Conservation (phyloP, 2,329 filamentous ascomycete species). For the Amylocarpus encephaloides region DNA sequence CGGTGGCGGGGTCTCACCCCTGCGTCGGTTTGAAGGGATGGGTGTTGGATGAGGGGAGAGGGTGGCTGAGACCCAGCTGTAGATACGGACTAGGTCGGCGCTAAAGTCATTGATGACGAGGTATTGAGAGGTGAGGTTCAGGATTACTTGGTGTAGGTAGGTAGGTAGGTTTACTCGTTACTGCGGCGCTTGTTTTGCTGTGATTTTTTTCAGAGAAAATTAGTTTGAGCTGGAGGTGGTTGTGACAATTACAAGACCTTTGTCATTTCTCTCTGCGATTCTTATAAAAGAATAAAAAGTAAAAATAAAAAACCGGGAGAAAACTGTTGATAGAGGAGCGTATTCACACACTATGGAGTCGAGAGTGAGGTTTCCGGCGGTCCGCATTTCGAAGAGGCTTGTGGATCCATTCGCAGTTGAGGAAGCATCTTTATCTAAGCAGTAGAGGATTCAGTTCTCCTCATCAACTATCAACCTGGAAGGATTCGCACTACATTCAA, state of each 20-base stretch:
- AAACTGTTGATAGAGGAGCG: constrained; percentile 7
- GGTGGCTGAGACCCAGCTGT: constrained; percentile 35
- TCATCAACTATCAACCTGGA: constrained; percentile 11
- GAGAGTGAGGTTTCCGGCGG: constrained; percentile 4
- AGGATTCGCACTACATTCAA: constrained; percentile 8
- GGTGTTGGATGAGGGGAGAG: constrained; percentile 33
- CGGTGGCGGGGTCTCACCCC: constrained; percentile 45
- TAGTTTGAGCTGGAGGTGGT: background rate
- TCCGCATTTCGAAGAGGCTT: constrained; percentile 9
- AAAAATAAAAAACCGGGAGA: too few species aligned
- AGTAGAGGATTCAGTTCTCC: constrained; percentile 12
- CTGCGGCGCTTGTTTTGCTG: constrained; percentile 10
- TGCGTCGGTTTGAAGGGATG: constrained; percentile 27
- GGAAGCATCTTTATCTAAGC: constrained; percentile 8
- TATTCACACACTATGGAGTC: constrained; percentile 6
- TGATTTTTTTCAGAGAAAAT: background rate
- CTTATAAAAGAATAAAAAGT: too few species aligned
- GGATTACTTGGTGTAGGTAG: constrained; percentile 43
- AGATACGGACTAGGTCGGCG: constrained; percentile 41
- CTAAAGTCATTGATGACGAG: constrained; percentile 45
- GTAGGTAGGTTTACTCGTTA: too few species aligned
- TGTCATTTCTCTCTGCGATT: constrained; percentile 8
- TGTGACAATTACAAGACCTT: constrained; percentile 12
- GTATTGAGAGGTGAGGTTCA: constrained; percentile 43
- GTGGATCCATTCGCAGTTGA: constrained; percentile 10